These are phyloP conservation scores for Rosa chinensis DNA, from an alignment of 306 rosid genomes.

Conservation along the genomic window DNA sequence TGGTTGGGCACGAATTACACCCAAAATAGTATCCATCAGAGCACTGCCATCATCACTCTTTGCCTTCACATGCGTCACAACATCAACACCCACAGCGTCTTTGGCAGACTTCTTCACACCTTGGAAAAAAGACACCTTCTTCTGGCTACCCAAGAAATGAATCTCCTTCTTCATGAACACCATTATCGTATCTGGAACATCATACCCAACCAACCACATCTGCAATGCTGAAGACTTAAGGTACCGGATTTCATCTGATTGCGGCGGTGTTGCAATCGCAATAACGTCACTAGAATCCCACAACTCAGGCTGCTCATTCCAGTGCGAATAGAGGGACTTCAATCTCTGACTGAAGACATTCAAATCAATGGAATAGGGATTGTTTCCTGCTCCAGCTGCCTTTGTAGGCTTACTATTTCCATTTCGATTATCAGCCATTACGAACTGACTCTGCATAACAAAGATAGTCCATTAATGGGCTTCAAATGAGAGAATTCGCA, in stretches of 20 bases:
- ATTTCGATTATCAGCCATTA: conserved; percentile 83
- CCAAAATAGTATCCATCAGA: conserved; percentile 68
- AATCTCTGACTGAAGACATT: conserved; percentile 57
- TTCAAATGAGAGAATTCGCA: neutral
- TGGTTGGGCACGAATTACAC: conserved; percentile 55
- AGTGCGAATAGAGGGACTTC: conserved; percentile 58
- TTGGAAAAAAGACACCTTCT: conserved; percentile 80
- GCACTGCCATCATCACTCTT: conserved; percentile 76
- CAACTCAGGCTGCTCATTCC: conserved; percentile 64
- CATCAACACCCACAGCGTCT: conserved; percentile 73
- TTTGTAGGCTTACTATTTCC: conserved; percentile 61
- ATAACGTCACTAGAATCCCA: conserved; percentile 83
- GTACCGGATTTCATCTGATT: conserved; percentile 89
- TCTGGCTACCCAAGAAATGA: conserved; percentile 81
- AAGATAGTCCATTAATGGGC: conserved; percentile 3
- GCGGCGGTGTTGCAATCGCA: conserved; percentile 70
- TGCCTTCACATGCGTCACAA: conserved; percentile 73
- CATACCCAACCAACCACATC: conserved; percentile 85
- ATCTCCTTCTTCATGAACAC: conserved; percentile 80
- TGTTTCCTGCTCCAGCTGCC: conserved; percentile 47
- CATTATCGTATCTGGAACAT: conserved; percentile 91
- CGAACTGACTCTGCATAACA: conserved; percentile 18
- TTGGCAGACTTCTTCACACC: conserved; percentile 61
- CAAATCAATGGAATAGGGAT: conserved; percentile 61
- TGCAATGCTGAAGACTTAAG: conserved; percentile 82